A percentile compares a stretch with the other conserved stretches of the same genome.
These are phyloP conservation scores for Polytrichum commune DNA, from an alignment of 225 moss, liverwort and hornwort genomes.

Conservation along the genomic window DNA sequence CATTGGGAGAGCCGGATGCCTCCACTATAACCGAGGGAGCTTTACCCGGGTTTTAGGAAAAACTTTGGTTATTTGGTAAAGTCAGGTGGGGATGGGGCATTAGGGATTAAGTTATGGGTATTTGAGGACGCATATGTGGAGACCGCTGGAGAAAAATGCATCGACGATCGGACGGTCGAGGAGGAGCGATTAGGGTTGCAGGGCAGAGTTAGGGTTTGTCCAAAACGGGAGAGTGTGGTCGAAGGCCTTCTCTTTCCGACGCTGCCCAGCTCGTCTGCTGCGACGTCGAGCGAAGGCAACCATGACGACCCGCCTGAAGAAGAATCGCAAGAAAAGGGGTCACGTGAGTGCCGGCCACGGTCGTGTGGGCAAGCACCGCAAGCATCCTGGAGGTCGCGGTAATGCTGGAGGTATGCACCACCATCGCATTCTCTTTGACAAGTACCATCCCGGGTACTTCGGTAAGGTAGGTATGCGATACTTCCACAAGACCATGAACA, in stretches of 20 bases:
- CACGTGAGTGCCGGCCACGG: slow-evolving; percentile 51
- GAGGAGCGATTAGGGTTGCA: background rate
- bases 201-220: background rate
- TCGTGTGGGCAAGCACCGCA: slow-evolving; percentile 54
- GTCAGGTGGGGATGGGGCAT: too few species aligned
- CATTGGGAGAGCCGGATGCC: too few species aligned
- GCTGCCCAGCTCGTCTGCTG: background rate
- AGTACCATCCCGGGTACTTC: slow-evolving; percentile 59
- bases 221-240: background rate
- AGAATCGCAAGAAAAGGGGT: slow-evolving; percentile 56
- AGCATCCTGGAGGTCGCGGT: slow-evolving; percentile 57
- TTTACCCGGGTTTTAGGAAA: too few species aligned
- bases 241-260: background rate
- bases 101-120: too few species aligned
- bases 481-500: slow-evolving; percentile 56
- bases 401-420: slow-evolving; percentile 64
- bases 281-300: slow-evolving; percentile 10
- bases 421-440: slow-evolving; percentile 55
- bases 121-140: too few species aligned
- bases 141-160: too few species aligned
- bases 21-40: too few species aligned
- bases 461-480: slow-evolving; percentile 61
- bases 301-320: slow-evolving; percentile 59
- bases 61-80: too few species aligned
- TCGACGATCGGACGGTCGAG: too few species aligned